Base-by-base conservation (phyloP, 768 basidiomycete genomes). In the Leccinum truebloodii region DNA sequence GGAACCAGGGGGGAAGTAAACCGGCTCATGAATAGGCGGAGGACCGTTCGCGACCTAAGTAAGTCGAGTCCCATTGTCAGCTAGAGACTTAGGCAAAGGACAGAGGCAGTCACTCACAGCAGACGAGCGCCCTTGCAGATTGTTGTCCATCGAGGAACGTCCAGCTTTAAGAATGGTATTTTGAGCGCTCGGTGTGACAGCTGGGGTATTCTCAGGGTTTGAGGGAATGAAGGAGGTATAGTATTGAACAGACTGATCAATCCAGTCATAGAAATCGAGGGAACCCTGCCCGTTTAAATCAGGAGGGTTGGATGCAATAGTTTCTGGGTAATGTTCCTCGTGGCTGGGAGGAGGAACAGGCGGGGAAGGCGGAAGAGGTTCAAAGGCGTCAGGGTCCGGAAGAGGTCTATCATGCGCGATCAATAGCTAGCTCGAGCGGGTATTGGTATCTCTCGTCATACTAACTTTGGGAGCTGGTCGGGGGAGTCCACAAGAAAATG, bases 371-470 rank as follows among this genome's bases (percentile, higher is more conserved):
- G 34, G 55, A 6, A 34, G 52, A 34, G 12, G 3, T 22, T 0
- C n/a, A 3, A 3, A 4, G 3, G 7, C 18, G 39, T n/a, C 39
- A 9, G 18, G 18, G 18, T n/a, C 55, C 9, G 44, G 55, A 35
- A 49, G 51, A 14, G 34, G 12, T 6, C 65, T 68, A 24, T 30
- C 12, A 12, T 2, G 12, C 16, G 12, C 1, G 0, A 20, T 66
- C 8, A 34, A 65, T 39, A 39, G 39, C 39, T 39, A 61, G 41
- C 12, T 6, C 16, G 10, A 14, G 8, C 3, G 8, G n/a, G 16
- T 18, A 6, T 6, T 18, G 50, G 1, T n/a, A 9, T 1, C 7
- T 39, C 14, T 26, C 32, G 16, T 20, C 39, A 2, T 32, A 50
- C 63, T 56, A 4, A 68, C 65, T 0, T 1, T 5, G 13, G 12